Evolutionary conservation across 73 alveolate species (phyloP).

Genomic region (Paramecium octaurelia): DNA sequence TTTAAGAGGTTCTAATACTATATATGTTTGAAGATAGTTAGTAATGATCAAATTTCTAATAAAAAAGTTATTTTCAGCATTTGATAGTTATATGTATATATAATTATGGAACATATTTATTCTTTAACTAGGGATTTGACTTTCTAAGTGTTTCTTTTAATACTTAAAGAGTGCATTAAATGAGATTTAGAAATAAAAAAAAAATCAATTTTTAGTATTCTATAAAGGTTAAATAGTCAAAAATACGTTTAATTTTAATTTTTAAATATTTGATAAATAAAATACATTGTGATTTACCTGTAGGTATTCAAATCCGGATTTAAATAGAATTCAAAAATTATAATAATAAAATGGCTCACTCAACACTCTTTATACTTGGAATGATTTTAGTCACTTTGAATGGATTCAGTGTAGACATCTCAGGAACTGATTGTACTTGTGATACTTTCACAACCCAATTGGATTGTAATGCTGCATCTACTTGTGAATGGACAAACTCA

Average conservation of each 20-base stretch:
- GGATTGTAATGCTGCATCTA: not conserved
- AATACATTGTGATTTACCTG: not conserved
- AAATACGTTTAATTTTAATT: not conserved
- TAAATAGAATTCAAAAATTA: not conserved
- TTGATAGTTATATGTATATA: no score
- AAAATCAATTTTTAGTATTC: not conserved
- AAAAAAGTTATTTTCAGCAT: not conserved
- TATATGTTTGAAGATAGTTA: not conserved
- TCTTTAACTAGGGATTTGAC: not conserved
- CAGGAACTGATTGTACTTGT: not conserved
- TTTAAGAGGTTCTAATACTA: not conserved
- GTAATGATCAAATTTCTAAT: not conserved
- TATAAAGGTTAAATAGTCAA: not conserved
- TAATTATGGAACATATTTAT: no score
- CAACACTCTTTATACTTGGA: not conserved
- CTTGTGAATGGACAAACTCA: not conserved
- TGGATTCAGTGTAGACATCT: not conserved
- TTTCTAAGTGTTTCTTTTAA: not conserved
- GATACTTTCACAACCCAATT: not conserved
- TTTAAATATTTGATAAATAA: not conserved
- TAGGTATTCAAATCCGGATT: not conserved
- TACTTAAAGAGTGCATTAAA: not conserved
- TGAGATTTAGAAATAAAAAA: not conserved
- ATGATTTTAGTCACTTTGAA: not conserved
- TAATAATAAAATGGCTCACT: not conserved